phyloP scores from a whole-genome alignment of 371 early-diverging fungal genomes.

The Nematocida sp. region DNA sequence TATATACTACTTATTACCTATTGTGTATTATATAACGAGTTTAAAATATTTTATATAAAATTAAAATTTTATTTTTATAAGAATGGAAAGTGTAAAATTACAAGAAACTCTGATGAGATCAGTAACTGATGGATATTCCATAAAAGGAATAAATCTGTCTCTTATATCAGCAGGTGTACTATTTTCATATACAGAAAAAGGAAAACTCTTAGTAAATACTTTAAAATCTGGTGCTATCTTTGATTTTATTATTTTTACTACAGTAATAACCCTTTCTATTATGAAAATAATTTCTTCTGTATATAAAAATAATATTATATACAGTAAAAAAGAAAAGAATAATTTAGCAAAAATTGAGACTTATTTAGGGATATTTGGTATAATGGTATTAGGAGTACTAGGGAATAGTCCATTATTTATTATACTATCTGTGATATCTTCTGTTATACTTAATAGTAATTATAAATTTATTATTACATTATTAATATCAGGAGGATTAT shows the following conservation, averaged over 20 bases:
- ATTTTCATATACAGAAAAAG: slow-evolving; percentile 12
- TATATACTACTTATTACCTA: too few relatives aligned
- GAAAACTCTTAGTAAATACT: background rate
- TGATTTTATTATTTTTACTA: background rate
- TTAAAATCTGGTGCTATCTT: background rate
- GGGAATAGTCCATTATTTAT: background rate
- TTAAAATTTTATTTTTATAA: slow-evolving; percentile 29
- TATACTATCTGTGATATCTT: background rate
- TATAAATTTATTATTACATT: background rate
- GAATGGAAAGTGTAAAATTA: slow-evolving; percentile 6
- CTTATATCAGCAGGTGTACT: background rate
- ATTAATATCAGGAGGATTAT: background rate
- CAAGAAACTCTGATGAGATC: background rate
- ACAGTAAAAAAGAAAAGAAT: background rate
- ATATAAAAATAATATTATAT: background rate
- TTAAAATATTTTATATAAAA: background rate
- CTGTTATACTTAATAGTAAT: background rate
- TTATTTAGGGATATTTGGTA: background rate
- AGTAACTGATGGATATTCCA: background rate
- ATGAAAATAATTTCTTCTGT: background rate
- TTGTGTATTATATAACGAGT: too few relatives aligned
- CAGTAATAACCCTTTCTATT: background rate
- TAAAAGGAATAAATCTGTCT: slow-evolving; percentile 12
- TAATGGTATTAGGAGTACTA: background rate
- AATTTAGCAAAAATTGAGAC: slow-evolving; percentile 1